Base-by-base conservation (phyloP, 2,329 filamentous ascomycete species). In the Claviceps purpurea region DNA sequence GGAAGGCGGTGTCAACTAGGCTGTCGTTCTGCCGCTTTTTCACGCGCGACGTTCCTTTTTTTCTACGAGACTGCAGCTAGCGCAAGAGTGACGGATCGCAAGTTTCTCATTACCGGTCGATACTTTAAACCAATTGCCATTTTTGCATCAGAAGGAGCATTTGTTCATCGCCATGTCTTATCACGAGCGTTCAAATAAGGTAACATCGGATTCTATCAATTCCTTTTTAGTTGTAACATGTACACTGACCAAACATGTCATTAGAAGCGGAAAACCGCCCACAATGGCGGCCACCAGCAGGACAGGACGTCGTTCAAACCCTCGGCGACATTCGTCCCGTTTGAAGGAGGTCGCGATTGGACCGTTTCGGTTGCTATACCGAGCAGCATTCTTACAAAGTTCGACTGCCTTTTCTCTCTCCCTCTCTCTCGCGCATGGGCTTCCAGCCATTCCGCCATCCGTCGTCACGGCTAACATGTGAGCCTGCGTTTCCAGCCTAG, bases 311-410 rank as follows among this genome's bases (percentile, higher is more conserved):
- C 82, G 24, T 64, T 61, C 55, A 87, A 83, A 63, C 84, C 85
- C 4, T 82, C 81, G 4, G 81, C 84, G 8, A 70, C 83, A 40
- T 91, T 88, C 68, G 73, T 76, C 49, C 81, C 87, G 1, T 74
- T 70, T 0, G 73, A 62, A n/a, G 68, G 75, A 46, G 81, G 83
- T 39, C 74, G 87, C 57, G 70, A 78, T 39, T 87, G 84, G 76
- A 93, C 88, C 0, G 64, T 93, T 18, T 90, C 84, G 43, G 75
- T 93, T 38, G 88, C 88, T 3, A 68, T 94, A 34, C 86, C 88
- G 1, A 86, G 84, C 38, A 91, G 86, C 63, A 80, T 93, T 45
- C 76, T 91, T 52, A 74, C 81, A 53, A 87, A 86, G 85, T 89
- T 70, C 55, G 72, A 8, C 11, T 20, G 10, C 22, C 11, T 0